Conservation (phyloP, 495 filamentous ascomycete species). For the Penicillium taxi region DNA sequence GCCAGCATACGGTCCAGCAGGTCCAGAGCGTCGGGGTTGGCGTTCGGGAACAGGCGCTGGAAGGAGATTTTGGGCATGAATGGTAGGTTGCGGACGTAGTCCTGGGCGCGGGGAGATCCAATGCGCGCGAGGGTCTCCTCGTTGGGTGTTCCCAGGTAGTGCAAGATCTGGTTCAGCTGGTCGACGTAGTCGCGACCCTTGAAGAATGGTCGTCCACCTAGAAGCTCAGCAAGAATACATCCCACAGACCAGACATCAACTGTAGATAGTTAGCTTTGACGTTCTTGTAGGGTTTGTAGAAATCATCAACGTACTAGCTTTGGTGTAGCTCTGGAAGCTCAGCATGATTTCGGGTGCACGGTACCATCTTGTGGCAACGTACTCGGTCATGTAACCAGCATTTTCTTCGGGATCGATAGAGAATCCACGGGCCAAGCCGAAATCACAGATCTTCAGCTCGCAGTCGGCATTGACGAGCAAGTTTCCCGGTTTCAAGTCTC, state of each 20-base stretch:
- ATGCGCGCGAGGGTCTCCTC: slow-evolving; percentile 92
- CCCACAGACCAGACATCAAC: slow-evolving; percentile 99
- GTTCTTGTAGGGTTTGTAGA: slow-evolving; percentile 1
- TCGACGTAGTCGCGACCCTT: slow-evolving; percentile 99
- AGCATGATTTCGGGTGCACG: slow-evolving; percentile 98
- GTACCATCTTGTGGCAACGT: slow-evolving; percentile 97
- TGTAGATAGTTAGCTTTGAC: slow-evolving; percentile 31
- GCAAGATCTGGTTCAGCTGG: slow-evolving; percentile 97
- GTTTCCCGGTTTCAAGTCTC: slow-evolving; percentile 95
- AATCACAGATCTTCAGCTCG: slow-evolving; percentile 98
- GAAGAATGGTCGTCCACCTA: slow-evolving; percentile 96
- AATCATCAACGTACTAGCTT: slow-evolving; percentile 94
- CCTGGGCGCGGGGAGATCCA: slow-evolving; percentile 90
- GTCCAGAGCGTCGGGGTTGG: slow-evolving; percentile 93
- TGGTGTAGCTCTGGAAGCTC: slow-evolving; percentile 99
- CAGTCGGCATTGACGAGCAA: slow-evolving; percentile 97
- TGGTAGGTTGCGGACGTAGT: slow-evolving; percentile 96
- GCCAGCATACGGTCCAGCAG: slow-evolving; percentile 94
- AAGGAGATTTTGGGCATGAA: slow-evolving; percentile 93
- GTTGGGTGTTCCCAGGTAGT: slow-evolving; percentile 93
- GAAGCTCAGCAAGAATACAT: slow-evolving; percentile 92
- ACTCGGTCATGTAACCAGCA: slow-evolving; percentile 99
- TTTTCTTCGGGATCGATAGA: slow-evolving; percentile 97
- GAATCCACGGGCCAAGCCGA: slow-evolving; percentile 91
- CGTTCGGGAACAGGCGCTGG: slow-evolving; percentile 80